Conservation (phyloP, 2,329 filamentous ascomycete genomes). For the Stemphylium lycopersici region DNA sequence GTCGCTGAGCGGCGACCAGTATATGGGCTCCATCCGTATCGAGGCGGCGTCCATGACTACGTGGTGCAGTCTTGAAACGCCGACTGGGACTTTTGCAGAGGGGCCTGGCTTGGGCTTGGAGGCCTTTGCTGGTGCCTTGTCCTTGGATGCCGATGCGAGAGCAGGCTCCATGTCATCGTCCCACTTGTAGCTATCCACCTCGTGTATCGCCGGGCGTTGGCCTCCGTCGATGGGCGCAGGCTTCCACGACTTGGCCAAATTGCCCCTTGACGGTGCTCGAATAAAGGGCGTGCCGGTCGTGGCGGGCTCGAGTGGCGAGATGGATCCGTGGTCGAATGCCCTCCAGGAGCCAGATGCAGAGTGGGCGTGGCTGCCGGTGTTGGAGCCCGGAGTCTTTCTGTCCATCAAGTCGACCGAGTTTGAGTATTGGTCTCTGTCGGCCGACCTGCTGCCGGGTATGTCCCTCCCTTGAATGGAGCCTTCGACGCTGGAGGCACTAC, state of each 20-base stretch:
- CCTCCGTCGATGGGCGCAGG: slow-evolving; percentile 30
- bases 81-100: slow-evolving; percentile 74
- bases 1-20: slow-evolving; percentile 95
- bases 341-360: slow-evolving; percentile 38
- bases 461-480: slow-evolving; percentile 32
- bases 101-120: slow-evolving; percentile 43
- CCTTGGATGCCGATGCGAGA: slow-evolving; percentile 33
- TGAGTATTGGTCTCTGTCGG: slow-evolving; percentile 35
- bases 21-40: slow-evolving; percentile 88
- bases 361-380: slow-evolving; percentile 27
- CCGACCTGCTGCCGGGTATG: slow-evolving; percentile 32
- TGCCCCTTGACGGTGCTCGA: slow-evolving; percentile 54
- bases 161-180: slow-evolving; percentile 51
- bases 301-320: slow-evolving; percentile 37
- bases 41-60: slow-evolving; percentile 73
- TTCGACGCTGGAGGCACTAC: slow-evolving; percentile 35
- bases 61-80: slow-evolving; percentile 86
- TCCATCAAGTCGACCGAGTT: slow-evolving; percentile 36
- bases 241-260: slow-evolving; percentile 33
- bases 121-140: slow-evolving; percentile 32
- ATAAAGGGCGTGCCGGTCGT: slow-evolving; percentile 60
- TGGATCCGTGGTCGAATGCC: slow-evolving; percentile 37
- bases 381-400: slow-evolving; percentile 31
- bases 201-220: slow-evolving; percentile 46
- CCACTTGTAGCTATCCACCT: slow-evolving; percentile 58